Evolutionary conservation across 768 basidiomycete species (phyloP).

Genomic region (Clathrus columnatus): DNA sequence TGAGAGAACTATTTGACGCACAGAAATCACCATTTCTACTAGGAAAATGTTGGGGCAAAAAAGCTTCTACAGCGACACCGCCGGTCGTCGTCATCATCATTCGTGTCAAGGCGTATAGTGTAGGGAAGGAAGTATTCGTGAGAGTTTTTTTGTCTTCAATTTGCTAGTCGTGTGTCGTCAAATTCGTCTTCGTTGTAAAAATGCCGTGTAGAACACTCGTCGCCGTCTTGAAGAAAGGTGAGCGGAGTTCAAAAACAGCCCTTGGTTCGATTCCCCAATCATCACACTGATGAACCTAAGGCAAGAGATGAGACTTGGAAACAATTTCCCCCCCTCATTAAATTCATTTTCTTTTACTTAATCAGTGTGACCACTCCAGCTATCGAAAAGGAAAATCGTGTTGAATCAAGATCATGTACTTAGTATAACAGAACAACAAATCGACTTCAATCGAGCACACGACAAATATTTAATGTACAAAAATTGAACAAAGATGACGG

Average conservation of each 20-base stretch:
- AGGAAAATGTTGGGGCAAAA: not conserved
- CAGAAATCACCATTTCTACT: not conserved
- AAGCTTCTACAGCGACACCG: not conserved
- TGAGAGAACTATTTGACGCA: not conserved
- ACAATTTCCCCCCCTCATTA: too few relatives aligned
- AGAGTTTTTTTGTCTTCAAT: not conserved
- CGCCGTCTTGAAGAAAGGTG: not conserved
- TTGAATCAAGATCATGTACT: not conserved
- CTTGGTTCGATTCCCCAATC: not conserved
- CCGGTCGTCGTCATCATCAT: constrained; percentile 4
- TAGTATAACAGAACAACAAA: too few relatives aligned
- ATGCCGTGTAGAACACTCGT: not conserved
- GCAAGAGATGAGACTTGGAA: too few relatives aligned
- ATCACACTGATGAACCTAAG: not conserved
- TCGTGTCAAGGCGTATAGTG: constrained; percentile 4
- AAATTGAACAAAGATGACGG: too few relatives aligned
- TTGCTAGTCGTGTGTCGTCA: too few relatives aligned
- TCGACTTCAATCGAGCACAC: too few relatives aligned
- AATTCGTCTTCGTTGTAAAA: not conserved
- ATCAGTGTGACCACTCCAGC: too few relatives aligned
- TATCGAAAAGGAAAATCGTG: not conserved
- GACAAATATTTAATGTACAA: too few relatives aligned
- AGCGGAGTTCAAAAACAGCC: not conserved
- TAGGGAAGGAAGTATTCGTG: not conserved
- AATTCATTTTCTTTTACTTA: too few relatives aligned